Conservation (phyloP, 169 alveolate genomes). For the Babesia sp. region DNA sequence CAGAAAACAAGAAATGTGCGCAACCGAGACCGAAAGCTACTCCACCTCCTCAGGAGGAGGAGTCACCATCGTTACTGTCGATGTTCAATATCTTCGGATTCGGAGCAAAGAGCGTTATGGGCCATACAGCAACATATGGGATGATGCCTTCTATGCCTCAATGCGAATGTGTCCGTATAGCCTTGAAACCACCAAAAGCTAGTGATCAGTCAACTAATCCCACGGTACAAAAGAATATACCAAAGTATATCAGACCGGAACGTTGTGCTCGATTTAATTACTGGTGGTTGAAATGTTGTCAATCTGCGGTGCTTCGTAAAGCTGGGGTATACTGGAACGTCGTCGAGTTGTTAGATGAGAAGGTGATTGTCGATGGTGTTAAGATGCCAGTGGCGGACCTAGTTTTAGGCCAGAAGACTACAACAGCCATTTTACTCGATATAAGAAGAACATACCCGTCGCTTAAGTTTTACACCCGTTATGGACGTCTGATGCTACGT, state of each 20-base stretch:
- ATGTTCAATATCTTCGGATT: conserved; percentile 57
- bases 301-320: conserved; percentile 50
- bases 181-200: conserved; percentile 23
- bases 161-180: conserved; percentile 43
- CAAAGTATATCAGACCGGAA: conserved; percentile 44
- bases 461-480: conserved; percentile 46
- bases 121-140: conserved; percentile 30
- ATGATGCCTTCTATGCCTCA: conserved; percentile 62
- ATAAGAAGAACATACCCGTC: conserved; percentile 65
- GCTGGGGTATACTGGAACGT: conserved; percentile 62
- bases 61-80: conserved; percentile 16
- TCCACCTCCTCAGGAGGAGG: not conserved
- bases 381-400: conserved; percentile 48
- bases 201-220: conserved; percentile 20
- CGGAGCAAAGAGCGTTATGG: conserved; percentile 35
- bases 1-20: not conserved
- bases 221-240: conserved; percentile 17
- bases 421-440: conserved; percentile 56
- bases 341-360: conserved; percentile 47
- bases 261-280: conserved; percentile 51
- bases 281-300: conserved; percentile 70
- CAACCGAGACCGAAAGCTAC: conserved; percentile 5
- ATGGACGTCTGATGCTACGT: conserved; percentile 49
- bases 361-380: conserved; percentile 33
- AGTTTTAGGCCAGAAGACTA: conserved; percentile 54